A percentile compares a stretch with the other conserved stretches of the same genome.
Evolutionary conservation across 129 eudicot species (phyloP).

Genomic region (Pittosporum tobira): DNA sequence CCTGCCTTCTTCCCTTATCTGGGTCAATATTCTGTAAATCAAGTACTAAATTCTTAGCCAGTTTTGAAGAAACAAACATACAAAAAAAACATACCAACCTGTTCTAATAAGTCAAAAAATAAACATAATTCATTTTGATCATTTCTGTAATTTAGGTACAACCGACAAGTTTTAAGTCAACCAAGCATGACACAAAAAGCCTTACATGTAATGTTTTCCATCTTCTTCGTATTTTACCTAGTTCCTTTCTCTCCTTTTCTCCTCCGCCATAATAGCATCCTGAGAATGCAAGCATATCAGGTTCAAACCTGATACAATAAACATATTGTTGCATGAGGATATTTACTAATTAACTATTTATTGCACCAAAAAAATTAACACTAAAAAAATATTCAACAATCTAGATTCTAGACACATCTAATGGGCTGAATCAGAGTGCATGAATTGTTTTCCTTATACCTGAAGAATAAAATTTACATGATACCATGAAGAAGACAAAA

Average conservation of each 20-base stretch:
- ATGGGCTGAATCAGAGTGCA: not conserved
- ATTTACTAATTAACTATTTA: too few relatives aligned
- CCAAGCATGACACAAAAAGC: conserved; percentile 5
- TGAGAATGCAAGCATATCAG: conserved; percentile 98
- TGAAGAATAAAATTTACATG: conserved; percentile 3
- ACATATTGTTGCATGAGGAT: conserved; percentile 19
- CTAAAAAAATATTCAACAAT: too few relatives aligned
- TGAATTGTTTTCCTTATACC: not conserved
- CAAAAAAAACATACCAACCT: too few relatives aligned
- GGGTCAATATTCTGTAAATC: too few relatives aligned
- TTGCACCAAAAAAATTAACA: not conserved
- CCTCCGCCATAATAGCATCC: conserved; percentile 96
- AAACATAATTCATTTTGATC: not conserved
- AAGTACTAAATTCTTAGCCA: too few relatives aligned
- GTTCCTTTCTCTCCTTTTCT: conserved; percentile 71
- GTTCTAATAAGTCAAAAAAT: too few relatives aligned
- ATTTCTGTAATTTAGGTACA: not conserved
- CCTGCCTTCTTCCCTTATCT: conserved; percentile 68
- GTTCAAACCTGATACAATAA: conserved; percentile 69
- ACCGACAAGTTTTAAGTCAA: not conserved
- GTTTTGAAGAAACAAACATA: too few relatives aligned
- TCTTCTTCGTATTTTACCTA: conserved; percentile 70
- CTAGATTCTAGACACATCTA: not conserved
- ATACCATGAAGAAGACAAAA: not conserved
- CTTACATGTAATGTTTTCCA: conserved; percentile 97